Percentiles rank a stretch among this genome's conserved stretches.
Conservation (phyloP, 2,329 filamentous ascomycete genomes). For the Penicillium freii region DNA sequence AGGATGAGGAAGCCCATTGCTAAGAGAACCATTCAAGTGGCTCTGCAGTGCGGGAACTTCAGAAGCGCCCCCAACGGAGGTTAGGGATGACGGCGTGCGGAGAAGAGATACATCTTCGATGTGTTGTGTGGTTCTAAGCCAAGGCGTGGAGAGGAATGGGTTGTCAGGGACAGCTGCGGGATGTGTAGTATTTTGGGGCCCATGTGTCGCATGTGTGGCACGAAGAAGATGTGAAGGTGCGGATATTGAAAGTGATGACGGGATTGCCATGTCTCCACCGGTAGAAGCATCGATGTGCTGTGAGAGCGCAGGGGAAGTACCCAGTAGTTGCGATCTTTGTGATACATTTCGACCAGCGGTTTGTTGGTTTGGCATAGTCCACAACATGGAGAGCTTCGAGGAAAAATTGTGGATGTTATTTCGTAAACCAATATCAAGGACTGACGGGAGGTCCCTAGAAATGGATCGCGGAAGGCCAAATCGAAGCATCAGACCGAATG, state of each 20-base stretch:
- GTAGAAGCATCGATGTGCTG: slow-evolving; percentile 11
- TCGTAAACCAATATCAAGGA: slow-evolving; percentile 28
- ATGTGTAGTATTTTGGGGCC: slow-evolving; percentile 5
- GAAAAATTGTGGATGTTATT: slow-evolving; percentile 30
- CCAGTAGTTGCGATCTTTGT: slow-evolving; percentile 1
- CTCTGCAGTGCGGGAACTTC: slow-evolving; percentile 21
- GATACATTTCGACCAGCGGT: not conserved
- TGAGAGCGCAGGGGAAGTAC: slow-evolving; percentile 4
- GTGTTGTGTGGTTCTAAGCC: slow-evolving; percentile 28
- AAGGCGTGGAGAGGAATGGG: slow-evolving; percentile 27
- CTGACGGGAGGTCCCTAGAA: slow-evolving; percentile 14
- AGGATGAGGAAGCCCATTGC: slow-evolving; percentile 15
- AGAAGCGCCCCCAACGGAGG: slow-evolving; percentile 20
- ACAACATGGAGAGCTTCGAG: slow-evolving; percentile 31
- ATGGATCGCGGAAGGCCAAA: slow-evolving; percentile 28
- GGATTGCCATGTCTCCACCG: slow-evolving; percentile 5
- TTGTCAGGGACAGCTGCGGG: slow-evolving; percentile 14
- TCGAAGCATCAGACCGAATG: slow-evolving; percentile 42
- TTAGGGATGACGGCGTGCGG: slow-evolving; percentile 31
- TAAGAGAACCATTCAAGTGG: slow-evolving; percentile 18
- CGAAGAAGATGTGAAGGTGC: slow-evolving; percentile 11
- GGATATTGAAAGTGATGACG: slow-evolving; percentile 4
- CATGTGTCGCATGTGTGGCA: slow-evolving; percentile 1
- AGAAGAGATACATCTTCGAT: slow-evolving; percentile 29
- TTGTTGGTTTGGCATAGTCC: slow-evolving; percentile 21